A percentile compares a stretch with the other conserved stretches of the same genome.
Evolutionary conservation across 495 filamentous ascomycete species (phyloP).

Genomic region (Polyplosphaeria fusca): DNA sequence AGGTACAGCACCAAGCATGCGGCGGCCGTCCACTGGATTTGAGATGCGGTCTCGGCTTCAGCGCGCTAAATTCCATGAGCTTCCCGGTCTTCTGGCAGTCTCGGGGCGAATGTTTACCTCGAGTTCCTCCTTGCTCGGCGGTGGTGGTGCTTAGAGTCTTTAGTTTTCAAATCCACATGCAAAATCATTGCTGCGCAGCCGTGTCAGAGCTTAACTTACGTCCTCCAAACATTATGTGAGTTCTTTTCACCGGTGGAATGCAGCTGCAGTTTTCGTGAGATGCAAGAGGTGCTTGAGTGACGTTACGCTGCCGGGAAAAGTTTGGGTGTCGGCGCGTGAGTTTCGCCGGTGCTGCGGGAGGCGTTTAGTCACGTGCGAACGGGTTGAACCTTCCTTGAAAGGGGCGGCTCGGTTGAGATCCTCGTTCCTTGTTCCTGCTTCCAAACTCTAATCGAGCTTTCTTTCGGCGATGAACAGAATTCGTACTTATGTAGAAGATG

Average conservation of each 20-base stretch:
- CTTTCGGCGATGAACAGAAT: background rate
- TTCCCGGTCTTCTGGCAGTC: too few species aligned
- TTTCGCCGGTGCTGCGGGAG: background rate
- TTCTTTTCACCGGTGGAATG: background rate
- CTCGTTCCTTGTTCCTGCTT: background rate
- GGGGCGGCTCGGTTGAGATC: background rate
- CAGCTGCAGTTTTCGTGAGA: background rate
- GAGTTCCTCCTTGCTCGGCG: constrained; percentile 32
- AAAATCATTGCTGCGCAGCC: background rate
- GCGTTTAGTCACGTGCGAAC: background rate
- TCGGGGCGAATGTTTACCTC: too few species aligned
- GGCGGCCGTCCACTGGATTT: constrained; percentile 55
- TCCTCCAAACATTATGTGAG: constrained; percentile 47
- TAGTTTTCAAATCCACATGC: too few species aligned
- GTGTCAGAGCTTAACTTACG: constrained; percentile 34
- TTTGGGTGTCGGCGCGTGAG: background rate
- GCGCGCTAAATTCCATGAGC: too few species aligned
- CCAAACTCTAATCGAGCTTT: background rate
- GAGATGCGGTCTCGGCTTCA: constrained; percentile 70
- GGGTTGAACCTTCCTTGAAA: background rate
- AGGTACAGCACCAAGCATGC: constrained; percentile 67
- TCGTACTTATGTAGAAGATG: background rate
- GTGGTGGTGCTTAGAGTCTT: constrained; percentile 27
- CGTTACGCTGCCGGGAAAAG: too few species aligned
- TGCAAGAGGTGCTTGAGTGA: background rate